Evolutionary conservation across 768 basidiomycete genomes (phyloP), one percentile per base, ranked within the genome.

Genomic region (Dendrothele bispora): DNA sequence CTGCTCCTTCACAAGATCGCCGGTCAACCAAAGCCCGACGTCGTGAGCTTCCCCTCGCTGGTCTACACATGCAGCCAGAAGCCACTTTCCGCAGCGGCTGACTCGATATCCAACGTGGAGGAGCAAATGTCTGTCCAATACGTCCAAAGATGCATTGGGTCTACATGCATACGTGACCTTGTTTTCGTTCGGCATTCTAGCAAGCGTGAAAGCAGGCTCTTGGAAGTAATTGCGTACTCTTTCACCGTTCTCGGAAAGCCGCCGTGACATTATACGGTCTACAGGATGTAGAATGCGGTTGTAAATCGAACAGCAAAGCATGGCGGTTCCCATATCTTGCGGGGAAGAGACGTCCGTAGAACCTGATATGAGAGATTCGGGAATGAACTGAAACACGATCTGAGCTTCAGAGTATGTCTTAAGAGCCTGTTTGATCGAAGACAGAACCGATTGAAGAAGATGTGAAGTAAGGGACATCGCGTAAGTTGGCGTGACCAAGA

Each of bases 11-110:
- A n/a, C 49, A 25, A 58, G 64, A 6, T 75, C 73, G 35, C 79
- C 78, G n/a, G 73, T 75, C 21, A 84, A 59, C 83, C 86, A 88
- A 7, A 86, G 79, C 7, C 77, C 80, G 22, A 84, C 58, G 51
- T 88, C 82, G 55, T 86, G 80, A 14, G 76, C 80, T 60, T 93
- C 88, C 2, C 89, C 91, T 2, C 85, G 73, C 60, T 91, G 82
- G 58, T 94, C 91, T 5, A 88, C 68, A 56, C 84, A 86, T 25
- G 80, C 73, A n/a, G 81, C 80, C 15, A 89, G 60, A 5, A 92
- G 71, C 91, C 91, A 93, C 61, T 84, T 86, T 8, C 84, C 78
- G 49, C 85, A 87, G 4, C 61, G 55, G 10, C 85, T 84, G 2
- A 86, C 51, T 32, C 67, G 73, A 61, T 94, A 94, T 2, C 81